Evolutionary conservation across 164 flowering plant species (phyloP).

Genomic region (Platanus orientalis): DNA sequence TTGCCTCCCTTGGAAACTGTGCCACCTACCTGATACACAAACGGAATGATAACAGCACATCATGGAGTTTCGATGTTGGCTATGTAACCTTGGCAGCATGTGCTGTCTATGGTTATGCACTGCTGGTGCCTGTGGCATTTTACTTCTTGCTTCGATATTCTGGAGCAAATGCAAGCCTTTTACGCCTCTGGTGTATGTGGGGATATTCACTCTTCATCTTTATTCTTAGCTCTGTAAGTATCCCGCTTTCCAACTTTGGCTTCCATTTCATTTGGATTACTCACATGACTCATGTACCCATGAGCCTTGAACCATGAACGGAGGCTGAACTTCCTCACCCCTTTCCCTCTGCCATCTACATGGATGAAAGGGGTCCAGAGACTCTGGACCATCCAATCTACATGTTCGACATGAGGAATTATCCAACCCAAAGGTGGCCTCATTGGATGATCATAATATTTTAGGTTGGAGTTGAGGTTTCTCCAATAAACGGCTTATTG

Average conservation of each 20-base stretch:
- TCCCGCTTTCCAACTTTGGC: not conserved
- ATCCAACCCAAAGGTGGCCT: no score
- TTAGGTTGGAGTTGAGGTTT: no score
- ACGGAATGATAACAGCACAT: constrained; percentile 32
- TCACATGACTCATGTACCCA: not conserved
- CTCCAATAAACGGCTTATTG: no score
- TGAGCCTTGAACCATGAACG: not conserved
- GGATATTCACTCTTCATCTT: constrained; percentile 93
- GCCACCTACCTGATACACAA: constrained; percentile 77
- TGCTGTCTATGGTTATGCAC: constrained; percentile 64
- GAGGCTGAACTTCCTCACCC: no score
- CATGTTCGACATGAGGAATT: no score
- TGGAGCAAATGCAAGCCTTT: constrained; percentile 67
- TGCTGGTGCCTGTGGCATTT: constrained; percentile 78
- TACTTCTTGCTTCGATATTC: constrained; percentile 84
- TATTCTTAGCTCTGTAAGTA: constrained; percentile 68
- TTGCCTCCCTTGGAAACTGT: constrained; percentile 90
- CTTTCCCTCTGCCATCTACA: no score
- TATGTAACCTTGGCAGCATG: constrained; percentile 69
- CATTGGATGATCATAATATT: no score
- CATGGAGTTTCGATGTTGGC: constrained; percentile 86
- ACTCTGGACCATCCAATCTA: no score
- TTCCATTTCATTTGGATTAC: not conserved
- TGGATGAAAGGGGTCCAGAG: no score
- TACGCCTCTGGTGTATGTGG: constrained; percentile 97